Conservation (phyloP, 495 filamentous ascomycete species). For the Lophiostoma macrostomum region DNA sequence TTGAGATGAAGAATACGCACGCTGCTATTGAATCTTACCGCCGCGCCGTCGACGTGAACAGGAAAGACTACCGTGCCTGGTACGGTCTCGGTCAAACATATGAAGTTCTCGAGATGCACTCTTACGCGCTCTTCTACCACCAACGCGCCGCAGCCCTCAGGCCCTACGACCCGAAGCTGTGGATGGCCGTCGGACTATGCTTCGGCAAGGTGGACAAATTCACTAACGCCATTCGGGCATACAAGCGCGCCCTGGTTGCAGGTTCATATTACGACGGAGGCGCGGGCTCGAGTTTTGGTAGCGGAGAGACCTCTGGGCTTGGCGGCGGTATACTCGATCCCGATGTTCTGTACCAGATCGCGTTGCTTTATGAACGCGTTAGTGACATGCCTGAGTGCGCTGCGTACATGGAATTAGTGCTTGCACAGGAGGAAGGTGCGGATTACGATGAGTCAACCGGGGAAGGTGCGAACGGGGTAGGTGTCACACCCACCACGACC, state of each 20-base stretch:
- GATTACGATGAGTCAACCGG: slow-evolving; percentile 52
- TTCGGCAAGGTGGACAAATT: slow-evolving; percentile 81
- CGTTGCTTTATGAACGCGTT: slow-evolving; percentile 78
- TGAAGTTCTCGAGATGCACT: slow-evolving; percentile 95
- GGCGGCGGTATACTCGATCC: slow-evolving; percentile 70
- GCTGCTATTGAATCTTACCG: slow-evolving; percentile 97
- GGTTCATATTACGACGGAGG: slow-evolving; percentile 74
- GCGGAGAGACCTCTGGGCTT: slow-evolving; percentile 25
- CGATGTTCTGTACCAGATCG: slow-evolving; percentile 85
- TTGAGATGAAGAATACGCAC: slow-evolving; percentile 98
- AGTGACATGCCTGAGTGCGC: slow-evolving; percentile 73
- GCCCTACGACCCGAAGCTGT: slow-evolving; percentile 96
- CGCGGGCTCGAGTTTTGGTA: slow-evolving; percentile 40
- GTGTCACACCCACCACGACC: slow-evolving; percentile 82
- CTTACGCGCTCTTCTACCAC: slow-evolving; percentile 96
- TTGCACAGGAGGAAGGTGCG: slow-evolving; percentile 78
- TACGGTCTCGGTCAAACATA: slow-evolving; percentile 97
- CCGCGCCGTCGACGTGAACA: slow-evolving; percentile 92
- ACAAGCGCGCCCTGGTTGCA: slow-evolving; percentile 84
- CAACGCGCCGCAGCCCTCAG: slow-evolving; percentile 88
- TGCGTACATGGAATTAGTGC: slow-evolving; percentile 89
- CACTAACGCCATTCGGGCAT: slow-evolving; percentile 84
- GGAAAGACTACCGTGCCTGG: slow-evolving; percentile 97
- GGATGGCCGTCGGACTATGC: slow-evolving; percentile 91
- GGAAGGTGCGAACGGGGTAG: slow-evolving; percentile 42